Evolutionary conservation across 805 yeast genomes (phyloP), one percentile per base, ranked within the genome.

Genomic region (Saturnispora halmiae): DNA sequence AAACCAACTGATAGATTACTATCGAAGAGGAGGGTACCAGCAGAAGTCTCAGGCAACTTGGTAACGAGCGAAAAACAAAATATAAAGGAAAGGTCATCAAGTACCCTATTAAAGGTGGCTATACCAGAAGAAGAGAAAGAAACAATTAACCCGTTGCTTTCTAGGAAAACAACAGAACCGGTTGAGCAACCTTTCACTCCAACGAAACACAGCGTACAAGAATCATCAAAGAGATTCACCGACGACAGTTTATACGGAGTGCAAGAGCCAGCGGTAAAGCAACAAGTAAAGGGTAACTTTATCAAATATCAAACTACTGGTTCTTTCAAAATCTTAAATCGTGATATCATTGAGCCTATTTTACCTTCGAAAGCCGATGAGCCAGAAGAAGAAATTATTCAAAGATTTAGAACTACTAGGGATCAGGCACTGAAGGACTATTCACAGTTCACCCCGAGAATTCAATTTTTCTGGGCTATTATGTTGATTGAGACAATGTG

Each of bases 401-500:
- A 38, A 11, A 51, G 56, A n/a, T 66, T 66, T 38, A 50, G 49
- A 13, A 41, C 37, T 4, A 46, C 53, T 4, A 56, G 66, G 41
- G 57, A 60, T 2, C 42, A 46, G 13, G 67, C 69, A 2, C 49
- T 63, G 34, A 48, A 46, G 15, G 69, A 66, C 43, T 62, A 60
- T 41, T 52, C 55, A 36, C 46, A 40, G 10, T 72, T 71, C 45
- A 65, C 73, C 6, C 73, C 79, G 0, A 61, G 54, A 5, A 56
- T 73, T n/a, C 87, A 79, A 57, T 63, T 79, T 43, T 68, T 66
- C 34, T 77, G 80, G 73, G 81, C 83, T n/a, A 70, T 73, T 46
- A 62, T 67, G 13, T 58, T 81, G 24, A 57, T 79, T 18, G 77
- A 71, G 46, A 70, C 77, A 0, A 48, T 68, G 19, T 52, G 59